Conservation (phyloP, 1,284 basidiomycete species). For the Golubevia sp. region DNA sequence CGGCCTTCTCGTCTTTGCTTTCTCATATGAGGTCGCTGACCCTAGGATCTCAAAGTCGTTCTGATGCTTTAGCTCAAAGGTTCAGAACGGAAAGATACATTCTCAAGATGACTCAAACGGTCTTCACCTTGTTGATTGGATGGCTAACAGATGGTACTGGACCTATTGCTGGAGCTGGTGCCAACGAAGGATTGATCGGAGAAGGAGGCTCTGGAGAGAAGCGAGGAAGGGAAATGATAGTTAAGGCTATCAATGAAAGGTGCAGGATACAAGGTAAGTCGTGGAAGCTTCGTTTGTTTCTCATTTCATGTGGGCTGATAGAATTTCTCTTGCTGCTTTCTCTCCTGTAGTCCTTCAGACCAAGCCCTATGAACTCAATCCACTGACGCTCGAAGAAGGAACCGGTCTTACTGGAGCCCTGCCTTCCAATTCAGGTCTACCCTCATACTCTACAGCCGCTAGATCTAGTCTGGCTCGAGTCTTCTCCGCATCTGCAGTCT, state of each 20-base stretch:
- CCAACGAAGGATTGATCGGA: constrained; percentile 8
- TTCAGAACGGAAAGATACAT: constrained; percentile 57
- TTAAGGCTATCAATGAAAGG: constrained; percentile 57
- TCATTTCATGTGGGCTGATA: background rate
- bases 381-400: constrained; percentile 49
- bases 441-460: constrained; percentile 9
- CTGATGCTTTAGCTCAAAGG: constrained; percentile 48
- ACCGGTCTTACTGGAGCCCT: constrained; percentile 55
- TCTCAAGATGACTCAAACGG: constrained; percentile 56
- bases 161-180: constrained; percentile 27
- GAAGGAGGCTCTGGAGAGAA: constrained; percentile 17
- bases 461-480: constrained; percentile 24
- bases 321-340: background rate
- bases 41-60: constrained; percentile 43
- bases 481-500: constrained; percentile 32
- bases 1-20: constrained; percentile 42
- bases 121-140: constrained; percentile 54
- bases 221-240: constrained; percentile 49
- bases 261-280: constrained; percentile 41
- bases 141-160: constrained; percentile 59
- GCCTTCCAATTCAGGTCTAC: constrained; percentile 27
- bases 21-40: constrained; percentile 44
- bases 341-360: constrained; percentile 30
- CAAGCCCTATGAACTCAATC: constrained; percentile 45
- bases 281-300: background rate